Base-by-base conservation (phyloP, 2,329 filamentous ascomycete genomes). In the Botrytis medusae region DNA sequence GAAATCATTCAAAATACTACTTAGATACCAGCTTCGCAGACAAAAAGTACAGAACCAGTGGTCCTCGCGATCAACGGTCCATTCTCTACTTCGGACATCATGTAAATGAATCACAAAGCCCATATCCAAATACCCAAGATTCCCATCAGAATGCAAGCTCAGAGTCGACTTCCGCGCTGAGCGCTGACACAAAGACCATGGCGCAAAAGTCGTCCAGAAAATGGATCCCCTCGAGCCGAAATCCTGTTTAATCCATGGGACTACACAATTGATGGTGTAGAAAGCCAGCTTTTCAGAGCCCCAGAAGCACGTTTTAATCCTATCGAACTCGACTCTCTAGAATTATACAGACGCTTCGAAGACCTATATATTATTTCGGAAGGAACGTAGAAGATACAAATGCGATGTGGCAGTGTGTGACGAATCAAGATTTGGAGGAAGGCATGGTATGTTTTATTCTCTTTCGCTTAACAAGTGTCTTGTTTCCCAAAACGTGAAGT, bases 111-210 rank as follows among this genome's bases (percentile, higher is more conserved):
- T 16, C 14, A n/a, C 29, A 48, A 5, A 34, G 10, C 8, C 29
- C 10, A 61, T 8, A 40, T 61, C 4, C 20, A 4, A n/a, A 18
- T 29, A 42, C 18, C 6, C 25, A 42, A 44, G 14, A 63, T 12
- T 0, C 16, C 12, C 25, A 44, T 10, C 61, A 29, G 0, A 42
- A 62, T 0, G 1, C 5, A 44, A 44, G 9, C 7, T 4, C n/a
- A 18, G 51, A 18, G 8, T 4, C 51, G 1, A 42, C 37, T 9
- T 18, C 7, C 14, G 1, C 6, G 14, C 3, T 1, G 1, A 29
- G 1, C 6, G 14, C 3, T 1, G 1, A 29, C 40, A 63, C 61
- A 29, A 18, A 44, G 14, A 63, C 4, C 1, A 4, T 7, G 61
- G 0, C 9, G 61, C 1, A 20, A 6, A 18, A 20, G 25, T 5